Conservation (phyloP, 345 rosid genomes). For the Eucalyptus paniculata region DNA sequence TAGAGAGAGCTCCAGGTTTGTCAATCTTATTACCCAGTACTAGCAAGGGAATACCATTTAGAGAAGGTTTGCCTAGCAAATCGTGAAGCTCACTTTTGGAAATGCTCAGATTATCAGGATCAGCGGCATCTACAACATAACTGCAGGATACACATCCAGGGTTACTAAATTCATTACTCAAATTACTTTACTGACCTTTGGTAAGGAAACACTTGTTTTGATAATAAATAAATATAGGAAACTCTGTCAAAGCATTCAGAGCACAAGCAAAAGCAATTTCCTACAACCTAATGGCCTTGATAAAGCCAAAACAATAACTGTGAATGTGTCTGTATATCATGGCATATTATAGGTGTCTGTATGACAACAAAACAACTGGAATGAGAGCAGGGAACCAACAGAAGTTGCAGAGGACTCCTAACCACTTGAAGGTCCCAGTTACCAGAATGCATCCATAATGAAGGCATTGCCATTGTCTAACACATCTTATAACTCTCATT, state of each 20-base stretch:
- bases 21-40: constrained; percentile 91
- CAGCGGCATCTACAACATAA: constrained; percentile 72
- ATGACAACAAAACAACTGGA: background rate
- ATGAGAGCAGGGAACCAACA: background rate
- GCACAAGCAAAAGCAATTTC: background rate
- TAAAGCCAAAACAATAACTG: background rate
- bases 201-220: background rate
- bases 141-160: background rate
- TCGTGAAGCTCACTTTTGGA: constrained; percentile 89
- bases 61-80: constrained; percentile 67
- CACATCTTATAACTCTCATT: background rate
- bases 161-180: background rate
- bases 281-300: background rate
- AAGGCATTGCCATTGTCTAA: background rate
- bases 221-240: background rate
- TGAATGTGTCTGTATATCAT: background rate
- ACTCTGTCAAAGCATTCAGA: background rate
- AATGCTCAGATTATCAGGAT: constrained; percentile 65
- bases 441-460: background rate
- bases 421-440: background rate
- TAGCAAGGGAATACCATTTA: constrained; percentile 70
- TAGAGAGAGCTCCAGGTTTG: constrained; percentile 78
- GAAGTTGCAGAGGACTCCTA: background rate
- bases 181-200: background rate
- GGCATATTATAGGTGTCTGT: background rate